Conservation (phyloP, 2,329 filamentous ascomycete species). For the Mollisia scopiformis region DNA sequence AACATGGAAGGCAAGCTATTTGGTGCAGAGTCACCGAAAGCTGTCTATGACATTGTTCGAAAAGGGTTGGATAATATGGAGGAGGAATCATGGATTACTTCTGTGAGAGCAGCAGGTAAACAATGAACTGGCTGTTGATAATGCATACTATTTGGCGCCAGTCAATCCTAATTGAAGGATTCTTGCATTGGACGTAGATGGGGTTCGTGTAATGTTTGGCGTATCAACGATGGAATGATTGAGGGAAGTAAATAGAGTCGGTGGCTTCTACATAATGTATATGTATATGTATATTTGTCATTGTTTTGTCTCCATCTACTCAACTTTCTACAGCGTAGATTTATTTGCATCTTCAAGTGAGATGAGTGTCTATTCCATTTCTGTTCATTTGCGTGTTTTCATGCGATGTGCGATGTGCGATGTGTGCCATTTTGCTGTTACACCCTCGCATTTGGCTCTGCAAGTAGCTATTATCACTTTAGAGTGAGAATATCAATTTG, state of each 20-base stretch:
- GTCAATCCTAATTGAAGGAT: background rate
- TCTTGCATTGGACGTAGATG: background rate
- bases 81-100: conserved; percentile 34
- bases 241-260: conserved; percentile 3
- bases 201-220: background rate
- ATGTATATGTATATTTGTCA: conserved; percentile 11
- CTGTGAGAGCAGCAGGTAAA: conserved; percentile 32
- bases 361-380: background rate
- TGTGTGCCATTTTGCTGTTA: too few species aligned
- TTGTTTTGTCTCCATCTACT: background rate
- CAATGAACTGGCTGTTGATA: background rate
- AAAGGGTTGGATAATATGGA: conserved; percentile 17
- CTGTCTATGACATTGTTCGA: conserved; percentile 25
- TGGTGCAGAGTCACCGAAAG: conserved; percentile 33
- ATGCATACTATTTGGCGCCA: background rate
- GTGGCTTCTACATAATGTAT: conserved; percentile 16
- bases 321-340: background rate
- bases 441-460: too few species aligned
- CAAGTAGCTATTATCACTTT: too few species aligned
- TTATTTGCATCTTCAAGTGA: background rate
- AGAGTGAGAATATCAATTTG: too few species aligned
- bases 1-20: conserved; percentile 54
- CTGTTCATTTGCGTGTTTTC: too few species aligned
- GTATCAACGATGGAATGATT: conserved; percentile 4
- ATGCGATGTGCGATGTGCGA: too few species aligned